Base-by-base conservation (phyloP, 768 basidiomycete species). In the Leccinum olivaceopallidum region DNA sequence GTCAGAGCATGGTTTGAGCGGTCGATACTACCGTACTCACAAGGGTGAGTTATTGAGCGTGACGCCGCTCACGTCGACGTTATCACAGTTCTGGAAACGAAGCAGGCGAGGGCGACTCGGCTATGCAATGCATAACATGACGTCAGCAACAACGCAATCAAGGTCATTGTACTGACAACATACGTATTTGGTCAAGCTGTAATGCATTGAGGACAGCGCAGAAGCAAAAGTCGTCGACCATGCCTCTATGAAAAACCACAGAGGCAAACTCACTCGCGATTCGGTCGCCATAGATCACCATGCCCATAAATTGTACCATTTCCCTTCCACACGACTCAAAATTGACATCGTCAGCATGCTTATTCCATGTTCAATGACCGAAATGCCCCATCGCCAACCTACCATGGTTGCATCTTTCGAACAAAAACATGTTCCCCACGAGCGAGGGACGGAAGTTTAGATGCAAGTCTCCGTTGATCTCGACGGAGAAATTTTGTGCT, bases 51-150 rank as follows among this genome's bases (percentile, higher is more conserved):
- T 69, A n/a, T 39, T 0, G 20, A 63, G 61, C 13, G 57, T 59
- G 60, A 69, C 67, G 32, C 60, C 64, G 14, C 61, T 69, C 22
- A 59, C 53, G 14, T 63, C 53, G 9, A 37, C 18, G 16, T 63
- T 34, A 14, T 58, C 20, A 39, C 61, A 63, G 13, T 56, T 2
- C 47, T 60, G 36, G 42, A 65, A 54, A 24, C 53, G 53, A 20
- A 54, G 20, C n/a, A 62, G 57, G 4, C 57, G 63, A 56, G 60
- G 59, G 8, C 59, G 56, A 42, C 1, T 20, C 9, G 55, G 58
- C 60, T 62, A 48, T 30, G 37, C 6, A 47, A 42, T 42, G 36
- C 36, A 37, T 28, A 16, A 6, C 22, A 47, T n/a, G 44, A 53
- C 24, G 34, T 59, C 63, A 59, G 39, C 32, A 12, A 49, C 10